These are phyloP conservation scores for Fusarium austroafricanum DNA, from an alignment of 2,329 filamentous ascomycete species.

Conservation along the genomic window DNA sequence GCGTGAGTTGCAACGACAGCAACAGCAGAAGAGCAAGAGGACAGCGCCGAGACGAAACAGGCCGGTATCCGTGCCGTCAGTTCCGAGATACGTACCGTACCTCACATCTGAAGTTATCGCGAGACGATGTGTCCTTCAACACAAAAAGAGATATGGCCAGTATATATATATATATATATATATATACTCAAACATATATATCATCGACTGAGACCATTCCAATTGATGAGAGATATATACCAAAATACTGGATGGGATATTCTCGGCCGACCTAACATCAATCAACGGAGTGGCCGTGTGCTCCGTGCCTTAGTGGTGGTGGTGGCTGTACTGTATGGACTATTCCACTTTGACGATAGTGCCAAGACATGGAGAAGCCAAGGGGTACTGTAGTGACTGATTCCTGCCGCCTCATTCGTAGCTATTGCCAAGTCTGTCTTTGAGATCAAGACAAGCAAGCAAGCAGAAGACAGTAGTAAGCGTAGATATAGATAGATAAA, in stretches of 20 bases:
- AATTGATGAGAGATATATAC: background rate
- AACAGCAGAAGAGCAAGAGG: conserved; percentile 23
- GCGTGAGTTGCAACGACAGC: background rate
- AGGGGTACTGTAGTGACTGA: conserved; percentile 33
- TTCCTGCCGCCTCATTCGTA: conserved; percentile 35
- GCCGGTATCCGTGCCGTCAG: conserved; percentile 45
- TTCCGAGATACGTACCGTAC: conserved; percentile 43
- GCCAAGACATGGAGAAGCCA: conserved; percentile 34
- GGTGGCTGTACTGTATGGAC: background rate
- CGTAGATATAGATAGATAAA: background rate
- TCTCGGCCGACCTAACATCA: background rate
- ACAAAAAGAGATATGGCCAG: no score
- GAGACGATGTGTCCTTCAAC: no score
- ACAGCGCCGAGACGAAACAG: conserved; percentile 41
- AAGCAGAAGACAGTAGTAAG: no score
- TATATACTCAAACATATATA: no score
- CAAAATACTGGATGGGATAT: background rate
- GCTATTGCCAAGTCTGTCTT: conserved; percentile 13
- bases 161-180: no score
- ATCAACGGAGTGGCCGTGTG: conserved; percentile 17
- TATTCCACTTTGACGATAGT: conserved; percentile 6
- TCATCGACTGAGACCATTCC: background rate
- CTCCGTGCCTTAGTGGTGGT: background rate
- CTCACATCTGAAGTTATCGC: background rate
- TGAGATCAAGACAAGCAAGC: background rate